These are phyloP conservation scores for Cercospora sp. DNA, from an alignment of 2,329 filamentous ascomycete genomes.

Conservation along the genomic window DNA sequence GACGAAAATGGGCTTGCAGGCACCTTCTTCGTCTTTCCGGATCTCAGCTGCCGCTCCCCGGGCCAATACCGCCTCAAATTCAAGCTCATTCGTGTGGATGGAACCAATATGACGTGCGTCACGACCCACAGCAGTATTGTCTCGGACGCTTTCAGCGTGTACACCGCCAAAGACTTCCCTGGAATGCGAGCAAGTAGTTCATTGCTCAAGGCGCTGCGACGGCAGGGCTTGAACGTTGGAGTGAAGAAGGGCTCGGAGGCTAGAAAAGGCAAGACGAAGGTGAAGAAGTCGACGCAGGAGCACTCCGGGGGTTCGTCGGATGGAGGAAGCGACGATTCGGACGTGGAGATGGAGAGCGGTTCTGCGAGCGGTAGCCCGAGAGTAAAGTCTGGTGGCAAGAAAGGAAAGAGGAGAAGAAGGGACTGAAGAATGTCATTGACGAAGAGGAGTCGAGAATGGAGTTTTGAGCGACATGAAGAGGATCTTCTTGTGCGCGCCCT, in stretches of 20 bases:
- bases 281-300: slow-evolving; percentile 31
- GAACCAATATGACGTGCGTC: slow-evolving; percentile 53
- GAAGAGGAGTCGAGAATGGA: neutral
- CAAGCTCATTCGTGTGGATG: slow-evolving; percentile 70
- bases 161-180: slow-evolving; percentile 82
- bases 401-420: slow-evolving; percentile 29
- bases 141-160: slow-evolving; percentile 75
- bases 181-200: slow-evolving; percentile 78
- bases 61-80: slow-evolving; percentile 76
- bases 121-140: slow-evolving; percentile 55
- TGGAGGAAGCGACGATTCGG: slow-evolving; percentile 23
- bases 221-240: slow-evolving; percentile 79
- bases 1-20: slow-evolving; percentile 73
- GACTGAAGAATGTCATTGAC: neutral
- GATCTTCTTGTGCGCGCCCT: neutral
- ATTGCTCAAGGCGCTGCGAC: slow-evolving; percentile 71
- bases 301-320: slow-evolving; percentile 19
- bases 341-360: slow-evolving; percentile 13
- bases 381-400: slow-evolving; percentile 27
- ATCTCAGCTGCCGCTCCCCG: slow-evolving; percentile 75
- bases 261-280: slow-evolving; percentile 39
- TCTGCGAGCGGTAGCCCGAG: slow-evolving; percentile 24
- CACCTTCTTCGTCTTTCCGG: slow-evolving; percentile 84
- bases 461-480: neutral
- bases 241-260: slow-evolving; percentile 81